These are phyloP conservation scores for Phytophthora uliginosa DNA, from an alignment of 352 stramenopile species.

Conservation along the genomic window DNA sequence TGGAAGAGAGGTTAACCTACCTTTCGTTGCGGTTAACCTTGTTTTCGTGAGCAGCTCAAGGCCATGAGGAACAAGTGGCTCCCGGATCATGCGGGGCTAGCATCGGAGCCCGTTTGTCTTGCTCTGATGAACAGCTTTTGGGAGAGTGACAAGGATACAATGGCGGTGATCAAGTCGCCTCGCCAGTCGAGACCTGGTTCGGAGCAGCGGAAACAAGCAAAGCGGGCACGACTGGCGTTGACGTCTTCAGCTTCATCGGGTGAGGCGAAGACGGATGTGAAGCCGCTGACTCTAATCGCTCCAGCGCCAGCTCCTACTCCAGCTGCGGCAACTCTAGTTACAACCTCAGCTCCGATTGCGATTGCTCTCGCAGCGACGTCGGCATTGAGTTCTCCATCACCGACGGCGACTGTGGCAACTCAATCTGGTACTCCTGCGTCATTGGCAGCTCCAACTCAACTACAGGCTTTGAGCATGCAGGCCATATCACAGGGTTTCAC, in stretches of 20 bases:
- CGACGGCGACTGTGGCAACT: background rate
- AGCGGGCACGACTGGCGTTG: conserved; percentile 9
- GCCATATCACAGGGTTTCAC: conserved; percentile 7
- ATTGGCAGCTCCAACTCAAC: background rate
- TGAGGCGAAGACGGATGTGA: background rate
- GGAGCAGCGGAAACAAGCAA: conserved; percentile 7
- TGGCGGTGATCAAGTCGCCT: background rate
- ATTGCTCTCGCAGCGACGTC: background rate
- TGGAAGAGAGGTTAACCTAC: conserved; percentile 13
- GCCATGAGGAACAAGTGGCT: conserved; percentile 35
- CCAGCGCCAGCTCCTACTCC: conserved; percentile 1
- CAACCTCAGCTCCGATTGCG: background rate
- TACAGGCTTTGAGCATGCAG: conserved; percentile 5
- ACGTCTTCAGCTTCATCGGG: background rate
- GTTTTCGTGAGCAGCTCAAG: conserved; percentile 21
- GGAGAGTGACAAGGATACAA: conserved; percentile 7
- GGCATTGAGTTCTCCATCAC: background rate
- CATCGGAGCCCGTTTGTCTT: conserved; percentile 19
- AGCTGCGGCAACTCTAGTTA: background rate
- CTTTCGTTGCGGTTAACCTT: conserved; percentile 10
- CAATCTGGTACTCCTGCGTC: background rate
- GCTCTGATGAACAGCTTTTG: conserved; percentile 28
- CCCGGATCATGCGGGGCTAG: conserved; percentile 20
- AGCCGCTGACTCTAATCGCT: conserved; percentile 1
- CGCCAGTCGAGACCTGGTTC: conserved; percentile 11